phyloP scores from a whole-genome alignment of 371 early-diverging fungal species.

The Rhizopus stolonifer region DNA sequence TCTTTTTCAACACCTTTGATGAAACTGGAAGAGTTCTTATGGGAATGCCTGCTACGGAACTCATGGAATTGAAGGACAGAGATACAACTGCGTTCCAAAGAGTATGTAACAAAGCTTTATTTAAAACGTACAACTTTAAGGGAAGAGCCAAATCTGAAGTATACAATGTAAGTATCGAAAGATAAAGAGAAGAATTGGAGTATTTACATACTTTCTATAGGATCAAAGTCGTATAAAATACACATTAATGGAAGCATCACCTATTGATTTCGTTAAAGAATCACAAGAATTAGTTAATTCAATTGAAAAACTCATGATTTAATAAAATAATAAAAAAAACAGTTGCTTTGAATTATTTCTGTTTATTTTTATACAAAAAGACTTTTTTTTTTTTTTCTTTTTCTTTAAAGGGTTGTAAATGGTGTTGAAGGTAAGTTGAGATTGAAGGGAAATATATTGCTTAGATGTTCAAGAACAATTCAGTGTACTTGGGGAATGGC shows the following conservation, averaged over 20 bases:
- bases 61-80: constrained; percentile 53
- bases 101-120: constrained; percentile 57
- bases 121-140: constrained; percentile 69
- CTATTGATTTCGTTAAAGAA: constrained; percentile 66
- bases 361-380: not conserved
- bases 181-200: no score
- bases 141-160: constrained; percentile 80
- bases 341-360: not conserved
- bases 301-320: constrained; percentile 39
- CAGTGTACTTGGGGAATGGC: constrained; percentile 96
- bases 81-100: constrained; percentile 39
- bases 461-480: constrained; percentile 82
- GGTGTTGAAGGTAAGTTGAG: not conserved
- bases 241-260: constrained; percentile 44
- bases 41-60: constrained; percentile 71
- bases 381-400: not conserved
- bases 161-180: constrained; percentile 63
- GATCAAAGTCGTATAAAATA: constrained; percentile 61
- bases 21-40: constrained; percentile 73
- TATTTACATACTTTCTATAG: constrained; percentile 28
- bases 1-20: constrained; percentile 87
- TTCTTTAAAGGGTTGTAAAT: not conserved
- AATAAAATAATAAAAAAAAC: constrained; percentile 1
- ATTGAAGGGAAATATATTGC: not conserved
- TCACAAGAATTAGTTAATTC: constrained; percentile 45